Conservation (phyloP, 768 basidiomycete genomes). For the Tephrocybe sp. region DNA sequence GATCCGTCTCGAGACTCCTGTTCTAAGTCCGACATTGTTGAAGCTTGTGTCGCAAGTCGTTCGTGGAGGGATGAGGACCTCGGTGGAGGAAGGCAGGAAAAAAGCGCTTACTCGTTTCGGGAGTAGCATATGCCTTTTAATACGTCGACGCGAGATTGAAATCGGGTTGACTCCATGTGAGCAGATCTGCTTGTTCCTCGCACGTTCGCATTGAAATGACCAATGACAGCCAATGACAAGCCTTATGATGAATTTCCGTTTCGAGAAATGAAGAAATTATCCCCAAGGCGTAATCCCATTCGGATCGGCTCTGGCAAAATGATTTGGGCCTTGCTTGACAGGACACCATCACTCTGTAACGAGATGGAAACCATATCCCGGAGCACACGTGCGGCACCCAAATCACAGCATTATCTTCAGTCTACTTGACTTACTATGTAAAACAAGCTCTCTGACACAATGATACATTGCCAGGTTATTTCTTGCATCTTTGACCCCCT, state of each 20-base stretch:
- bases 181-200: slow-evolving; percentile 9
- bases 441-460: no score
- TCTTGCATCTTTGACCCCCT: no score
- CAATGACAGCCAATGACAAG: slow-evolving; percentile 26
- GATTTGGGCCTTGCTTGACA: no score
- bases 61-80: slow-evolving; percentile 4
- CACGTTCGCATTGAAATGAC: slow-evolving; percentile 30
- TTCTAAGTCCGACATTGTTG: slow-evolving; percentile 33
- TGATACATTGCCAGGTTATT: no score
- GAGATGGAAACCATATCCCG: no score
- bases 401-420: no score
- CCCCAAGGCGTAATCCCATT: neutral
- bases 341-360: no score
- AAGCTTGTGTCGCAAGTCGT: neutral
- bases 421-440: no score
- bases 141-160: slow-evolving; percentile 2
- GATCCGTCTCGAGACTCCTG: slow-evolving; percentile 37
- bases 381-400: no score
- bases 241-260: slow-evolving; percentile 9
- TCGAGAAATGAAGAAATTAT: neutral
- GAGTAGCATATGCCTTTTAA: slow-evolving; percentile 1
- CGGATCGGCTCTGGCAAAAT: neutral
- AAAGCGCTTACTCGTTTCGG: neutral
- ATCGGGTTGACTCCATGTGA: slow-evolving; percentile 10
- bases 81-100: slow-evolving; percentile 3